These are phyloP conservation scores for Serendipita sp. DNA, from an alignment of 1,284 basidiomycete species.

Conservation along the genomic window DNA sequence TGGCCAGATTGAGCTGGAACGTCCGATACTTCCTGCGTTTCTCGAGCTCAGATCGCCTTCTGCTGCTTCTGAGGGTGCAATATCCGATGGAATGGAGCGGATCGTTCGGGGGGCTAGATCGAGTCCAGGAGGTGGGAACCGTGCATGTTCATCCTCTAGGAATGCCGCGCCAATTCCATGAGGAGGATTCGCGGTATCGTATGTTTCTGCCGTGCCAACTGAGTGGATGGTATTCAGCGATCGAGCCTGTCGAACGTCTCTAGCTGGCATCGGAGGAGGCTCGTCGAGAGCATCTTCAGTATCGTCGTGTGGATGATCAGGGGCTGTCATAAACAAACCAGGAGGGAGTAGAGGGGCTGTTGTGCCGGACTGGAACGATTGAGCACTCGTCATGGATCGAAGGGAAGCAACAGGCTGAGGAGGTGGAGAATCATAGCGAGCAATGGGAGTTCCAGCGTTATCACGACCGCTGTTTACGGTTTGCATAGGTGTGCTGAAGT, in stretches of 20 bases:
- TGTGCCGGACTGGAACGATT: neutral
- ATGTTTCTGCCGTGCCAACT: conserved; percentile 3
- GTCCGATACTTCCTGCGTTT: neutral
- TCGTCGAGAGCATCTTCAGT: neutral
- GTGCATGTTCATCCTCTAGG: neutral
- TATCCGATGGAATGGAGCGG: conserved; percentile 3
- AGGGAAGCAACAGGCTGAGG: neutral
- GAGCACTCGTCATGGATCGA: neutral
- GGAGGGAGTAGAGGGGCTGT: neutral
- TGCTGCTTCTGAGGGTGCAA: conserved; percentile 2
- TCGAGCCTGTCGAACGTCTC: conserved; percentile 2
- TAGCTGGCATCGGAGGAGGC: neutral
- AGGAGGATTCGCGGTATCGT: neutral
- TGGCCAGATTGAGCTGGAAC: neutral
- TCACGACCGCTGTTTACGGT: neutral
- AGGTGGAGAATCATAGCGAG: neutral
- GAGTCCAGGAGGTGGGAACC: conserved; percentile 1
- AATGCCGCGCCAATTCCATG: neutral
- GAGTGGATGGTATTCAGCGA: conserved; percentile 2
- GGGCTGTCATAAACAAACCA: neutral
- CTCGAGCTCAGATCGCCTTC: neutral
- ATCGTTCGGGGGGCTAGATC: neutral
- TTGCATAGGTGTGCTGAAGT: neutral
- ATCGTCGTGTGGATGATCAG: neutral
- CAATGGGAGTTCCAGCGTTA: neutral